phyloP scores from a whole-genome alignment of 2,329 filamentous ascomycete genomes.

The Paecilomyces sp. region DNA sequence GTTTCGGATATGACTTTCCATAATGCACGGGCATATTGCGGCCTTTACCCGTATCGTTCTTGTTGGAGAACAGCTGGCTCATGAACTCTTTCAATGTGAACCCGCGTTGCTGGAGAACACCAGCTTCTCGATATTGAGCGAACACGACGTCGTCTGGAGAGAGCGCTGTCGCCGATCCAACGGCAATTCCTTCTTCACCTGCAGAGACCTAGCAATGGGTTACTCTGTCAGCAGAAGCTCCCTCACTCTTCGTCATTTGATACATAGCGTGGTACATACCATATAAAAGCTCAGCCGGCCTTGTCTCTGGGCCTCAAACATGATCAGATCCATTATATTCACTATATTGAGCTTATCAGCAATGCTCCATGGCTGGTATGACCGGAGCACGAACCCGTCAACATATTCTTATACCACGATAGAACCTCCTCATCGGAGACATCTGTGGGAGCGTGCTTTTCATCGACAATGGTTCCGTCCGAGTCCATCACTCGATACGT shows the following conservation, averaged over 20 bases:
- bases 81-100: slow-evolving; percentile 87
- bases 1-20: slow-evolving; percentile 73
- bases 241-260: slow-evolving; percentile 1
- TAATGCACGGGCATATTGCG: slow-evolving; percentile 99
- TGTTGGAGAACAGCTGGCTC: slow-evolving; percentile 88
- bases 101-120: slow-evolving; percentile 82
- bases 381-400: slow-evolving; percentile 38
- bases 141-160: slow-evolving; percentile 84
- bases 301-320: slow-evolving; percentile 96
- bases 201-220: slow-evolving; percentile 54
- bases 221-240: neutral
- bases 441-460: slow-evolving; percentile 57
- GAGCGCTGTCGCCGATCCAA: slow-evolving; percentile 79
- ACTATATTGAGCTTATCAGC: slow-evolving; percentile 32
- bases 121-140: slow-evolving; percentile 89
- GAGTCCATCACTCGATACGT: slow-evolving; percentile 92
- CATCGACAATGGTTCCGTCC: slow-evolving; percentile 75
- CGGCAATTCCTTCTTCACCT: slow-evolving; percentile 87
- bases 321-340: slow-evolving; percentile 89
- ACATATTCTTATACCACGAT: slow-evolving; percentile 58
- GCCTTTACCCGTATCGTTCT: slow-evolving; percentile 68
- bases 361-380: neutral
- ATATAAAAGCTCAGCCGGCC: slow-evolving; percentile 96
- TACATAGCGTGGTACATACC: slow-evolving; percentile 43
- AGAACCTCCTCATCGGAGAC: slow-evolving; percentile 57